Evolutionary conservation across 441 rosid species (phyloP).

Genomic region (Eruca vesicaria): DNA sequence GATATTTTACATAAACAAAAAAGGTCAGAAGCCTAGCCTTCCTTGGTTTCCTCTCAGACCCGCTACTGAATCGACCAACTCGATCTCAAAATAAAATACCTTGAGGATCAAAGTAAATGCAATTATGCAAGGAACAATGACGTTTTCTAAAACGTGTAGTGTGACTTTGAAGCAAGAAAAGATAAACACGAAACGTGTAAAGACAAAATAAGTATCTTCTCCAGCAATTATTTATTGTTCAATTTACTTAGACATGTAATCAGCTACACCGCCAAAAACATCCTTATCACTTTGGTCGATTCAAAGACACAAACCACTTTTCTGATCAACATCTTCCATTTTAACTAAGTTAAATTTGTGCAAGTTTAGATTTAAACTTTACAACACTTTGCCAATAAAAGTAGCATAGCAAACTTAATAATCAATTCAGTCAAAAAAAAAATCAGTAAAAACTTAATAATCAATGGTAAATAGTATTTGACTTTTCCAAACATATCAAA

Average conservation of each 20-base stretch:
- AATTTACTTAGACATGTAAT: slow-evolving; percentile 24
- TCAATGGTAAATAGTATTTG: not conserved
- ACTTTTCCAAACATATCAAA: not conserved
- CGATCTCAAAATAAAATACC: not conserved
- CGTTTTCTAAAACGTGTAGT: slow-evolving; percentile 6
- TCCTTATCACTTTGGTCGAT: slow-evolving; percentile 32
- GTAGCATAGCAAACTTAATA: not conserved
- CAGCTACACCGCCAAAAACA: slow-evolving; percentile 33
- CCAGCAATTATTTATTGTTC: slow-evolving; percentile 25
- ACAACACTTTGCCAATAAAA: not conserved
- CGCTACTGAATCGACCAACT: too few species aligned
- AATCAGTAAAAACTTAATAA: too few species aligned
- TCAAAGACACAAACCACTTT: not conserved
- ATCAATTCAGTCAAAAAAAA: too few species aligned
- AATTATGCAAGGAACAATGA: slow-evolving; percentile 2
- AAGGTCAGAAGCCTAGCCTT: too few species aligned
- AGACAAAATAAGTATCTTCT: slow-evolving; percentile 4
- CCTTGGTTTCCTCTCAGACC: too few species aligned
- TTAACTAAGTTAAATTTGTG: not conserved
- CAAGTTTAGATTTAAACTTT: not conserved
- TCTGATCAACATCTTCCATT: not conserved
- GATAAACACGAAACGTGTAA: slow-evolving; percentile 27
- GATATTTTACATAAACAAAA: too few species aligned
- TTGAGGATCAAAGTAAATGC: not conserved
- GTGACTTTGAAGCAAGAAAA: slow-evolving; percentile 5